Evolutionary conservation across 2,329 filamentous ascomycete species (phyloP).

Genomic region (Cytospora leucostoma): DNA sequence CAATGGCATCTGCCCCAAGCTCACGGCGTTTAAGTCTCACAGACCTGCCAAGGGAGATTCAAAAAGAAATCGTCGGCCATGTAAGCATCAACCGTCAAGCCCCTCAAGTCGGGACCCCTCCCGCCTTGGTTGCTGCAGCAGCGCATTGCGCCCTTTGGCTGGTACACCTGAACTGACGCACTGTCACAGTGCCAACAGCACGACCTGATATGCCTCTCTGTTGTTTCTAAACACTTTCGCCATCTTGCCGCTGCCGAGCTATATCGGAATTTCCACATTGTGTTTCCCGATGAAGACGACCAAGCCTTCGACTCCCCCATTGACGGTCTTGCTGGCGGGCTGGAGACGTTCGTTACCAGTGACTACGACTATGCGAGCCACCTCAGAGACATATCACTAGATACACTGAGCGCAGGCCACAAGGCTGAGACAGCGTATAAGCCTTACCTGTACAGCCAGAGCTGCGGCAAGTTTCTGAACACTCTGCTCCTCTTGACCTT

Average conservation of each 20-base stretch:
- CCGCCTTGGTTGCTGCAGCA: neutral
- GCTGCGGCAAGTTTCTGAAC: slow-evolving; percentile 65
- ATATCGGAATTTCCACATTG: slow-evolving; percentile 61
- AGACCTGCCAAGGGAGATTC: slow-evolving; percentile 50
- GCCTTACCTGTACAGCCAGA: slow-evolving; percentile 54
- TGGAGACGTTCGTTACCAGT: slow-evolving; percentile 64
- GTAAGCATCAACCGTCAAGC: slow-evolving; percentile 37
- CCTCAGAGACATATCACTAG: slow-evolving; percentile 57
- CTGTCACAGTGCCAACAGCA: slow-evolving; percentile 48
- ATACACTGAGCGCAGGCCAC: slow-evolving; percentile 53
- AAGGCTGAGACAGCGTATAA: slow-evolving; percentile 58
- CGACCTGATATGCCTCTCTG: slow-evolving; percentile 59
- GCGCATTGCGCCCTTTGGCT: neutral
- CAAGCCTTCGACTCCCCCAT: slow-evolving; percentile 53
- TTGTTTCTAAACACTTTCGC: slow-evolving; percentile 60
- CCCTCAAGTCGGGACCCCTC: neutral
- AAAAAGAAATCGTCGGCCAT: slow-evolving; percentile 50
- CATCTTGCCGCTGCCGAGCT: slow-evolving; percentile 59
- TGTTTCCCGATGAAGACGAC: slow-evolving; percentile 63
- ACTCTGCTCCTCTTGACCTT: slow-evolving; percentile 59
- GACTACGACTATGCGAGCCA: slow-evolving; percentile 64
- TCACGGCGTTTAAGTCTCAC: slow-evolving; percentile 40
- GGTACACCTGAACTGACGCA: slow-evolving; percentile 22
- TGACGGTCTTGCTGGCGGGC: slow-evolving; percentile 57
- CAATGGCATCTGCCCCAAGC: slow-evolving; percentile 29